A percentile compares a stretch with the other conserved stretches of the same genome.
phyloP scores from a whole-genome alignment of 1,139 yeast species.

The Candida sanyaensis region DNA sequence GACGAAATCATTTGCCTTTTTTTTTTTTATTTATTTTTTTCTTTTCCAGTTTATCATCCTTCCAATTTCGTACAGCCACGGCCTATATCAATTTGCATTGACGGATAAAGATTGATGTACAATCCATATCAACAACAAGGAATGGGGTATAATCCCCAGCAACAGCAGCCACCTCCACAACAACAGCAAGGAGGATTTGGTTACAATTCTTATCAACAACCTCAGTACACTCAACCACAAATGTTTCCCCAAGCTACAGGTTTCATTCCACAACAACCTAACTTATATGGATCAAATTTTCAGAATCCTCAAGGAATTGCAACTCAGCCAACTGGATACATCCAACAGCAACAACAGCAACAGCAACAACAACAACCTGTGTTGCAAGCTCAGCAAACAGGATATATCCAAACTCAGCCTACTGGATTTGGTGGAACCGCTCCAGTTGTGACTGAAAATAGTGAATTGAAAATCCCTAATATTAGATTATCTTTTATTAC shows the following conservation, averaged over 20 bases:
- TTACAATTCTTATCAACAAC: slow-evolving; percentile 23
- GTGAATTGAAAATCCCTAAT: slow-evolving; percentile 55
- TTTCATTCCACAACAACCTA: slow-evolving; percentile 19
- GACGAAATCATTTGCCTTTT: background rate
- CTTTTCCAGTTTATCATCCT: background rate
- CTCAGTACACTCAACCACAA: slow-evolving; percentile 13
- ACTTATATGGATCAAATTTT: slow-evolving; percentile 13
- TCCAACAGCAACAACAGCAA: slow-evolving; percentile 18
- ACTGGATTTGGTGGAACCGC: slow-evolving; percentile 34
- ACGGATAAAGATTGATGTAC: slow-evolving; percentile 28
- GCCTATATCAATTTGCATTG: background rate
- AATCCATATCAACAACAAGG: slow-evolving; percentile 45
- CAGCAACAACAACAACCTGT: slow-evolving; percentile 1
- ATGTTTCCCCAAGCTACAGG: slow-evolving; percentile 18
- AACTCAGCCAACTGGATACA: slow-evolving; percentile 38
- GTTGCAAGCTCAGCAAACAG: slow-evolving; percentile 31
- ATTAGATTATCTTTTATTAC: slow-evolving; percentile 83
- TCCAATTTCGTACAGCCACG: background rate
- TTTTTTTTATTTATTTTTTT: background rate
- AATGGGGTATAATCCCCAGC: slow-evolving; percentile 26
- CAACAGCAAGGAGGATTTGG: slow-evolving; percentile 30
- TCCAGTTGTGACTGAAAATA: slow-evolving; percentile 33
- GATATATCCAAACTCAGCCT: slow-evolving; percentile 38
- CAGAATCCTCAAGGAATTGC: slow-evolving; percentile 19
- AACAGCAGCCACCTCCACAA: slow-evolving; percentile 17